phyloP scores from a whole-genome alignment of 2,329 filamentous ascomycete species.

The Aspergillus brasiliensis region DNA sequence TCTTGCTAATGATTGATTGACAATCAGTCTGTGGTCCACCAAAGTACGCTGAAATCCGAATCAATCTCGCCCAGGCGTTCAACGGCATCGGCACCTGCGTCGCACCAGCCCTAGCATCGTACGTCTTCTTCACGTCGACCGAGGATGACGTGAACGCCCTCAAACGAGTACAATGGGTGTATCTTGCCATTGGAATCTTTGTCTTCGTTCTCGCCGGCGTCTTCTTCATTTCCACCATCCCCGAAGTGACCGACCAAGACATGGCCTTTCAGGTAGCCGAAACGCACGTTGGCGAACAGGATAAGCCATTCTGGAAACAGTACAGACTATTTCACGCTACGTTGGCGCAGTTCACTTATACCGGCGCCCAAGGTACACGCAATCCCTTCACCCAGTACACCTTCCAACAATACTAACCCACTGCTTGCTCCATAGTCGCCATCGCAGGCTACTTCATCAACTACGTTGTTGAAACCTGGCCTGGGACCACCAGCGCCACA shows the following conservation, averaged over 20 bases:
- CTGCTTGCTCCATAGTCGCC: conserved; percentile 34
- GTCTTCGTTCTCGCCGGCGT: conserved; percentile 66
- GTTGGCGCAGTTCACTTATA: conserved; percentile 77
- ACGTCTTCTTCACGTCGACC: conserved; percentile 70
- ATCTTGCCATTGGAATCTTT: conserved; percentile 75
- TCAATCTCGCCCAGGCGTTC: conserved; percentile 77
- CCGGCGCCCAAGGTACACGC: conserved; percentile 66
- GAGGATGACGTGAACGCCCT: conserved; percentile 61
- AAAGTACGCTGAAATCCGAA: conserved; percentile 71
- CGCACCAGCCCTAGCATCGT: conserved; percentile 71
- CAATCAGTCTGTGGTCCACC: conserved; percentile 70
- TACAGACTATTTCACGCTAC: conserved; percentile 76
- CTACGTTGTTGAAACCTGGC: conserved; percentile 65
- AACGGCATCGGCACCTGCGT: conserved; percentile 75
- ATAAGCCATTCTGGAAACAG: conserved; percentile 67
- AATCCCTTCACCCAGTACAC: neutral
- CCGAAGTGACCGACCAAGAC: conserved; percentile 72
- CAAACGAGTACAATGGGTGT: conserved; percentile 74
- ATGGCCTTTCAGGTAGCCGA: conserved; percentile 65
- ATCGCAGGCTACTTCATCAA: conserved; percentile 70
- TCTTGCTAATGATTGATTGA: conserved; percentile 32
- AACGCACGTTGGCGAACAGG: conserved; percentile 56
- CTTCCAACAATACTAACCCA: conserved; percentile 16
- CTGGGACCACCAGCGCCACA: conserved; percentile 55
- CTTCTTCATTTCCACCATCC: conserved; percentile 69